A percentile compares a stretch with the other conserved stretches of the same genome.
phyloP scores from a whole-genome alignment of 1,284 basidiomycete genomes.

The Ganoderma meredithae region DNA sequence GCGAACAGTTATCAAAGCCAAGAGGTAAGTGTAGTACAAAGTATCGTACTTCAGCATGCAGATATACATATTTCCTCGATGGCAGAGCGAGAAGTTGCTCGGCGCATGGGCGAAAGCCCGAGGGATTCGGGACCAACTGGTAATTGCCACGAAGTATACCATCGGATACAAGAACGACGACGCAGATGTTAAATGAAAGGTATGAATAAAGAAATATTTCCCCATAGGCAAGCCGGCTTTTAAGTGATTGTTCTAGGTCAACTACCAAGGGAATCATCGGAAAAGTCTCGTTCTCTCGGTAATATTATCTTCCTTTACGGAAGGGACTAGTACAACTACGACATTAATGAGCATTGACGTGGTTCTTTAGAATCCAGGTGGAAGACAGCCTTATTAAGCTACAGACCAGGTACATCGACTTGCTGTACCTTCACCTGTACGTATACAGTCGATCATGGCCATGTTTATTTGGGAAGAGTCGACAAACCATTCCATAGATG shows the following conservation, averaged over 20 bases:
- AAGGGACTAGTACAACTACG: neutral
- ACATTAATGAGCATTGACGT: neutral
- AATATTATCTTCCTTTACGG: neutral
- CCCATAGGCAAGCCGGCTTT: neutral
- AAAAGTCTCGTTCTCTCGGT: conserved; percentile 27
- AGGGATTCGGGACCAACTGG: conserved; percentile 50
- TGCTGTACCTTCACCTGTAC: conserved; percentile 43
- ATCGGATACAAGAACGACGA: conserved; percentile 16
- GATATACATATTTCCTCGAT: neutral
- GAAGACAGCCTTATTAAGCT: conserved; percentile 60
- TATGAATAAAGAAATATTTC: neutral
- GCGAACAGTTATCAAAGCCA: conserved; percentile 44
- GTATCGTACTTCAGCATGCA: too few species aligned
- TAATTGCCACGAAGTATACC: conserved; percentile 49
- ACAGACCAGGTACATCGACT: conserved; percentile 61
- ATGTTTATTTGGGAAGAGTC: conserved; percentile 23
- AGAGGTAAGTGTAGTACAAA: conserved; percentile 10
- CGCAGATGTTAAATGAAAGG: conserved; percentile 12
- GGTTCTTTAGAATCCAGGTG: conserved; percentile 33
- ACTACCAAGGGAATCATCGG: conserved; percentile 28
- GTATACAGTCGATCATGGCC: conserved; percentile 29
- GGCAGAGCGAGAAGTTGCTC: conserved; percentile 41
- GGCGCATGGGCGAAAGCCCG: conserved; percentile 50
- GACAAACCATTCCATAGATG: conserved; percentile 45
- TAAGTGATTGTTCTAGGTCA: conserved; percentile 17